These are phyloP conservation scores for Urochloa ruziziensis DNA, from an alignment of 176 grass and related monocot species.

Conservation along the genomic window DNA sequence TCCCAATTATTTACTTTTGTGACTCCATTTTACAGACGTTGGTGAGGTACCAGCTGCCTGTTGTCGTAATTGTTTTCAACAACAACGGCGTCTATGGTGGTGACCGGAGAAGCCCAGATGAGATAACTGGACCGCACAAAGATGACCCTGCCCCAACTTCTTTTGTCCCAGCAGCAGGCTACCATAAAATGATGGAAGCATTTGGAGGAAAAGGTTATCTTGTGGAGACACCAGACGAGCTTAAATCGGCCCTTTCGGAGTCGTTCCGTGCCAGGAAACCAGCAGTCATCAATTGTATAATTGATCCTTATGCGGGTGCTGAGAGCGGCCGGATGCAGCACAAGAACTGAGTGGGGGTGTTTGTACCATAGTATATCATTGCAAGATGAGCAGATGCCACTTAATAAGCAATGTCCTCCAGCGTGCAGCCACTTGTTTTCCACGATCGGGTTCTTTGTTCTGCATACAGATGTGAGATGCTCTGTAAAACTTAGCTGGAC, in stretches of 20 bases:
- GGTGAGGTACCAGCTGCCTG: constrained; percentile 76
- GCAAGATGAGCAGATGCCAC: not conserved
- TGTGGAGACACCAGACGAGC: constrained; percentile 61
- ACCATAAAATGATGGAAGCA: constrained; percentile 85
- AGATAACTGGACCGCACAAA: constrained; percentile 82
- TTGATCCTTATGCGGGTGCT: constrained; percentile 81
- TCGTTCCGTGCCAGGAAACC: constrained; percentile 72
- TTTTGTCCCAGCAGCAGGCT: constrained; percentile 72
- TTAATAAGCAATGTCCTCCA: constrained; percentile 12
- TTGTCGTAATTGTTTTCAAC: constrained; percentile 89
- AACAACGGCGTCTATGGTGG: constrained; percentile 95
- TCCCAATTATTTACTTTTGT: not conserved
- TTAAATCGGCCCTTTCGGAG: constrained; percentile 67
- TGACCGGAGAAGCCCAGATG: constrained; percentile 75
- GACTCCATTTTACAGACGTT: constrained; percentile 54
- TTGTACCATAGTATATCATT: not conserved
- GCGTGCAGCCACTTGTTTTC: not conserved
- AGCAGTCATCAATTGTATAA: constrained; percentile 71
- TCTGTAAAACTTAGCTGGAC: not conserved
- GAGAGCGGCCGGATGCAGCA: constrained; percentile 97
- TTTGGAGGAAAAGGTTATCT: constrained; percentile 87
- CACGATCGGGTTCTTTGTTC: not conserved
- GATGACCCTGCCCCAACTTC: constrained; percentile 93
- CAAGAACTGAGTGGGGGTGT: constrained; percentile 77
- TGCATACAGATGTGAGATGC: not conserved